Base-by-base conservation (phyloP, 176 grass and related monocot species). In the Saccharum spontaneum region DNA sequence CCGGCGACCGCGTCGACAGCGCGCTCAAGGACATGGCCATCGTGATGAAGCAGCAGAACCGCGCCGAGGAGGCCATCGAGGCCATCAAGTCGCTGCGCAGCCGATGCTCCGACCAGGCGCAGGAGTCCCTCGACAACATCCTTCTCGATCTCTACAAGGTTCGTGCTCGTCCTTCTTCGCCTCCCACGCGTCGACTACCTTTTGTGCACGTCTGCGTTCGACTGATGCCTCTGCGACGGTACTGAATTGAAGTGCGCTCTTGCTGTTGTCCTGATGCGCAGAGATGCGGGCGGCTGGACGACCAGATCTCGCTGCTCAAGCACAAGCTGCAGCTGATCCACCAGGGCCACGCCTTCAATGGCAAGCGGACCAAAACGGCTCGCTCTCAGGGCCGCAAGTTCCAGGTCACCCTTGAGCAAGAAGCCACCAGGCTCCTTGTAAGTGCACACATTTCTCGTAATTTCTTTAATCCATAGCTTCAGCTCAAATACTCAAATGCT, bases 1-100 rank as follows among this genome's bases (percentile, higher is more conserved):
- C 88, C 63, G 90, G 93, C 22, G 97, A 99, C 85, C 78, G 97
- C 8, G 97, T 99, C 16, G 94, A 99, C 84, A 96, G 97, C 87
- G 97, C 97, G 50, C 92, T 99, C 79, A 96, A 99, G 89, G 94
- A 99, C 86, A 99, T 99, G 97, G 97, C 97, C 54, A 99, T 96
- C 74, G 97, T 96, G 9, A 99, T 99, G 97, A 99, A 99, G 90
- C 97, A 99, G 89, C 94, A 99, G 82, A 99, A 99, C 85, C 88
- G 97, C 36, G 94, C 97, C 34, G 97, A 99, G 87, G 94, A 99
- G 86, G 94, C 95, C 20, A 92, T 98, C 57, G 97, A 98, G 82
- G 97, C 97, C 68, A 96, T 98, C 88, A 98, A 98, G 73, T 95
- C 93, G 49, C 92, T 98, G 84, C 90, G 97, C 74, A 85, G 77